phyloP scores from a whole-genome alignment of 2,329 filamentous ascomycete genomes.

The Aspergillus clavatus region DNA sequence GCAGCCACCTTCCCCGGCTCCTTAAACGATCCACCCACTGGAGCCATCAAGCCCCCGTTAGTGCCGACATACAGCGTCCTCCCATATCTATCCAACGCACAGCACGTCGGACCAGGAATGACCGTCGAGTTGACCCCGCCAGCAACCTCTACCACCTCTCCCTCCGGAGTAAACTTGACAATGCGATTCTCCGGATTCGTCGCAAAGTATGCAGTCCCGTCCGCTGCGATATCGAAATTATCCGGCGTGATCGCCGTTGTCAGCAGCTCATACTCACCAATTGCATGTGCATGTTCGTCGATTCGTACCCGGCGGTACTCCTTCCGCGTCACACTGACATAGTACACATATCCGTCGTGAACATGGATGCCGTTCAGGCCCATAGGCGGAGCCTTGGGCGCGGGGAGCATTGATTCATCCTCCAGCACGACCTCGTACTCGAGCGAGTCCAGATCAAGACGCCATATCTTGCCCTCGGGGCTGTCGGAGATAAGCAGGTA shows the following conservation, averaged over 20 bases:
- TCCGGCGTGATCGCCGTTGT: slow-evolving; percentile 21
- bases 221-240: slow-evolving; percentile 16
- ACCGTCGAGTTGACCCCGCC: slow-evolving; percentile 19
- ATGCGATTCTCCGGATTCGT: slow-evolving; percentile 23
- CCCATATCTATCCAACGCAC: slow-evolving; percentile 10
- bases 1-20: slow-evolving; percentile 18
- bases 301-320: slow-evolving; percentile 20
- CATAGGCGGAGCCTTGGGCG: slow-evolving; percentile 16
- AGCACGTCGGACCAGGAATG: slow-evolving; percentile 19
- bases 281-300: slow-evolving; percentile 11
- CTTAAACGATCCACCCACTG: slow-evolving; percentile 19
- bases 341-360: slow-evolving; percentile 18
- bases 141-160: slow-evolving; percentile 19
- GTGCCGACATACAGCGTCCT: slow-evolving; percentile 22
- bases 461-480: slow-evolving; percentile 17
- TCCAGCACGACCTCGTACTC: slow-evolving; percentile 17
- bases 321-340: slow-evolving; percentile 20
- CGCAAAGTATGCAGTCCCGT: slow-evolving; percentile 19
- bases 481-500: neutral
- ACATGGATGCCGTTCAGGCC: slow-evolving; percentile 18
- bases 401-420: slow-evolving; percentile 19
- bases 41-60: slow-evolving; percentile 21
- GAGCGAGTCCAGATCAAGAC: slow-evolving; percentile 14
- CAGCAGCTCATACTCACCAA: slow-evolving; percentile 19
- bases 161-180: slow-evolving; percentile 17